These are phyloP conservation scores for Erysiphe neolycopersici DNA, from an alignment of 2,329 filamentous ascomycete genomes.

Conservation along the genomic window DNA sequence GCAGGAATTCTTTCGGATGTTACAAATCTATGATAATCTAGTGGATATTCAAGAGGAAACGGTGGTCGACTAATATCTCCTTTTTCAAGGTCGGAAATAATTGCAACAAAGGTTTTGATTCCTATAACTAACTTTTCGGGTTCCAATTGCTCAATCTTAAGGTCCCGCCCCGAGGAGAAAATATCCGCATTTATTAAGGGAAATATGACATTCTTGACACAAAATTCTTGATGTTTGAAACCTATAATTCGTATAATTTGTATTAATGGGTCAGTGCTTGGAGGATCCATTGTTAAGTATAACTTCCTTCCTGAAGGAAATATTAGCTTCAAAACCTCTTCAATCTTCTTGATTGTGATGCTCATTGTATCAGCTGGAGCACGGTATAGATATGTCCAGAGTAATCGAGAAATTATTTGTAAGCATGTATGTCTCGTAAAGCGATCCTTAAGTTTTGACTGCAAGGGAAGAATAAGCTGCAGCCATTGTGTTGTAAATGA, in stretches of 20 bases:
- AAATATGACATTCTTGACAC: conserved; percentile 80
- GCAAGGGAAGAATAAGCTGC: conserved; percentile 48
- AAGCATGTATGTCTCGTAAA: conserved; percentile 52
- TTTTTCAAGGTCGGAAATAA: conserved; percentile 81
- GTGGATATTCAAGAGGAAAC: conserved; percentile 38
- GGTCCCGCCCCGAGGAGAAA: conserved; percentile 37
- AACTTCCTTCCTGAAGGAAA: conserved; percentile 58
- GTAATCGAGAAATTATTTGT: conserved; percentile 65
- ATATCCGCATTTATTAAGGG: conserved; percentile 79
- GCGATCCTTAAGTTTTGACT: conserved; percentile 64
- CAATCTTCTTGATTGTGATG: conserved; percentile 48
- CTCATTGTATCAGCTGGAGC: conserved; percentile 40
- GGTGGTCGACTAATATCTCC: conserved; percentile 51
- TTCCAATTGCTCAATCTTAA: conserved; percentile 64
- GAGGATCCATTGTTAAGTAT: conserved; percentile 55
- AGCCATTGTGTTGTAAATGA: conserved; percentile 71
- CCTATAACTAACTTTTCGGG: conserved; percentile 95
- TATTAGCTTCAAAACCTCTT: conserved; percentile 68
- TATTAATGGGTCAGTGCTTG: conserved; percentile 71
- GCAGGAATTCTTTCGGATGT: conserved; percentile 20
- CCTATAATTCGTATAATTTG: conserved; percentile 88
- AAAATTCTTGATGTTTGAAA: conserved; percentile 79
- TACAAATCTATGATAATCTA: conserved; percentile 17
- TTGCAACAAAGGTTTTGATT: conserved; percentile 74
- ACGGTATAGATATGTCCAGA: conserved; percentile 89